Base-by-base conservation (phyloP, 2,329 filamentous ascomycete species). In the Fusarium palustre region DNA sequence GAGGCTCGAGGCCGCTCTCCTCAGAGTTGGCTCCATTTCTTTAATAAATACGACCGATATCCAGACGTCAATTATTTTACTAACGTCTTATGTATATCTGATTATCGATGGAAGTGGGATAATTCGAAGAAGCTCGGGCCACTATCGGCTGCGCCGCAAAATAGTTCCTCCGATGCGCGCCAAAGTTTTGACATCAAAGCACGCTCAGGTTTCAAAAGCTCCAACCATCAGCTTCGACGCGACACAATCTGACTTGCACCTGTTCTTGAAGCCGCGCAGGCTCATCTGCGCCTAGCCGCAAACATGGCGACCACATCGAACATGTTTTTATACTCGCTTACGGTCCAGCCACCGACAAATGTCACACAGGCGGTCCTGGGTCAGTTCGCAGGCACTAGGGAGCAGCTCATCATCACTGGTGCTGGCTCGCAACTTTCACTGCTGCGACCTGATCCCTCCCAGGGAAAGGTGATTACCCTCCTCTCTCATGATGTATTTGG, bases 291-390 rank as follows among this genome's bases (percentile, higher is more conserved):
- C 81, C 77, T 76, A 80, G 76, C 77, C 77, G 81, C 76, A 78
- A 86, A 78, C 79, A 98, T 98, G 96, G 95, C 96, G 84, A 97
- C 94, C 79, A 97, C 95, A 66, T 97, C 94, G 48, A 95, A 95
- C 80, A 97, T 97, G 93, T 97, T 97, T 81, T 90, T 99, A 84
- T 99, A 99, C 84, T 96, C 93, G 76, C 87, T 99, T 84, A 98
- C 96, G 74, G 91, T 99, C 77, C 94, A 97, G 82, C 91, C 93
- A 74, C 93, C 96, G 34, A 94, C 94, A 72, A 92, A 93, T 64
- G 90, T 97, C 76, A 94, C 91, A 52, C 92, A 97, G 82, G 94
- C 96, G 69, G 91, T 97, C 71, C 87, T 97, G 64, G 97, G 96
- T 74, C 95, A 98, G 83, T 98, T 98, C 81, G 91, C 93, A 64